Evolutionary conservation across 306 rosid species (phyloP).

Genomic region (Rosa rugosa): DNA sequence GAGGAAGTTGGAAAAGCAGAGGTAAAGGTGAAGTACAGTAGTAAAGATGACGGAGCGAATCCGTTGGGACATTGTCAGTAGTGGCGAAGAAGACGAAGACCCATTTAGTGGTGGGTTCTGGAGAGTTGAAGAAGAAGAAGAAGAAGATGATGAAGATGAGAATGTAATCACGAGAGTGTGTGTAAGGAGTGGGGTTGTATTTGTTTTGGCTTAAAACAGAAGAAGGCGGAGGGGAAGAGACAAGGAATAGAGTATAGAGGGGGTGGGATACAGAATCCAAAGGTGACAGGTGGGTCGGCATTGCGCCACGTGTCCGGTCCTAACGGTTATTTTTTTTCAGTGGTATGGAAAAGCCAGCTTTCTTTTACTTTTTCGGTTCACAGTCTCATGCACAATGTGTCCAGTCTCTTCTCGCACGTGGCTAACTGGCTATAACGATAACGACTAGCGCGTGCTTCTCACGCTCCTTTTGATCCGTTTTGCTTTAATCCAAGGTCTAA

Average conservation of each 20-base stretch:
- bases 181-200: neutral
- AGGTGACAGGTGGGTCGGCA: conserved; percentile 54
- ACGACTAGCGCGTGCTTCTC: neutral
- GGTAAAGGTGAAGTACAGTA: neutral
- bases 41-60: neutral
- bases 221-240: conserved; percentile 23
- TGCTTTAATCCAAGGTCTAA: neutral
- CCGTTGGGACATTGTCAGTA: conserved; percentile 38
- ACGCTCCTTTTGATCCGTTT: neutral
- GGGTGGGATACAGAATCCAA: conserved; percentile 51
- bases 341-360: conserved; percentile 15
- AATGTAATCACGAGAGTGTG: conserved; percentile 27
- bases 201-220: conserved; percentile 27
- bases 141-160: conserved; percentile 22
- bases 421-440: neutral
- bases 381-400: neutral
- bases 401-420: conserved; percentile 19
- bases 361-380: neutral
- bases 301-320: conserved; percentile 46
- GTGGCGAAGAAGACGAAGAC: neutral
- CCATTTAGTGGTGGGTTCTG: conserved; percentile 3
- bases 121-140: conserved; percentile 5
- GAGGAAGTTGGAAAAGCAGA: conserved; percentile 6
- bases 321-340: conserved; percentile 61
- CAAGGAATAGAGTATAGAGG: conserved; percentile 27